phyloP scores from a whole-genome alignment of 1,139 yeast species.

The Chernovozyma aurita region DNA sequence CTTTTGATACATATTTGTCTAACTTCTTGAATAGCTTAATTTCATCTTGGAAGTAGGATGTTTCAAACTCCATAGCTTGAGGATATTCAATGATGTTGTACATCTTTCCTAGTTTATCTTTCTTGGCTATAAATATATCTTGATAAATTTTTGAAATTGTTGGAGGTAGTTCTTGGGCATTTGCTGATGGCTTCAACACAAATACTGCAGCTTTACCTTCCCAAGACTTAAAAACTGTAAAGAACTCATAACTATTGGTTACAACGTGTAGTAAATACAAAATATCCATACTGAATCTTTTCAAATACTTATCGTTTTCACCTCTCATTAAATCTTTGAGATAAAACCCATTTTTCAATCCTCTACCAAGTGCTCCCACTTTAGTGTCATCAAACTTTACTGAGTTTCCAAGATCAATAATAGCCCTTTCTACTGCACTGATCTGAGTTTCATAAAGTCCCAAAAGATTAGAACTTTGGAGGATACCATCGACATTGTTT shows the following conservation, averaged over 20 bases:
- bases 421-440: slow-evolving; percentile 63
- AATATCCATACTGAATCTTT: slow-evolving; percentile 53
- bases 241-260: slow-evolving; percentile 74
- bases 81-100: slow-evolving; percentile 49
- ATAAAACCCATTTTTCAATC: slow-evolving; percentile 81
- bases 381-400: slow-evolving; percentile 65
- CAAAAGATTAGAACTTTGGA: slow-evolving; percentile 58
- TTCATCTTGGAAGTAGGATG: slow-evolving; percentile 46
- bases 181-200: slow-evolving; percentile 63
- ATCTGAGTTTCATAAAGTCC: slow-evolving; percentile 80
- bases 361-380: slow-evolving; percentile 83
- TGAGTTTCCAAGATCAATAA: slow-evolving; percentile 71
- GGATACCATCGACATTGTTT: slow-evolving; percentile 54
- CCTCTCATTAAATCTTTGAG: slow-evolving; percentile 50
- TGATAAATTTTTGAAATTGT: slow-evolving; percentile 50
- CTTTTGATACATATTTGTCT: slow-evolving; percentile 48
- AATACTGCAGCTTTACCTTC: slow-evolving; percentile 48
- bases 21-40: slow-evolving; percentile 50
- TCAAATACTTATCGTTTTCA: slow-evolving; percentile 48
- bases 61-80: slow-evolving; percentile 48
- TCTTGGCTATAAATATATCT: slow-evolving; percentile 46
- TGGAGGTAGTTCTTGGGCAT: slow-evolving; percentile 65
- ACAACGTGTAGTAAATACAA: slow-evolving; percentile 69
- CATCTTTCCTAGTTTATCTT: slow-evolving; percentile 38
- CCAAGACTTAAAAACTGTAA: slow-evolving; percentile 67